Conservation (phyloP, 257 asterid species). For the Solanum neorickii region DNA sequence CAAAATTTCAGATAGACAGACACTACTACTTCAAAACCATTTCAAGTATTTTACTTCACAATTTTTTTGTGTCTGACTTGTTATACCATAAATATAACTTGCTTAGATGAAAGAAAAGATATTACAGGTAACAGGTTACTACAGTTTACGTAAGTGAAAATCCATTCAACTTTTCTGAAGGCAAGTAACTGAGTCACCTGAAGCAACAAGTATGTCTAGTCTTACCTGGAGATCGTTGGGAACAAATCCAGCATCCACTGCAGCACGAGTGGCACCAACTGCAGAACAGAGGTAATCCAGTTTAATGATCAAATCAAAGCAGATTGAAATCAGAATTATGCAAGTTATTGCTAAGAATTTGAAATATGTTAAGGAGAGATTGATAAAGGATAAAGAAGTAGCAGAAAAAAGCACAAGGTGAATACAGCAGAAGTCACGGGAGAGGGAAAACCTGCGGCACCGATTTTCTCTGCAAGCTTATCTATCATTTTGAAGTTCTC, state of each 20-base stretch:
- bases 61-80: background rate
- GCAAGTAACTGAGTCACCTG: background rate
- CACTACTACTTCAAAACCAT: background rate
- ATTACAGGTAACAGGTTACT: background rate
- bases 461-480: constrained; percentile 91
- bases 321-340: background rate
- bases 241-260: constrained; percentile 96
- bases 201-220: background rate
- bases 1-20: background rate
- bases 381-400: background rate
- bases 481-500: constrained; percentile 89
- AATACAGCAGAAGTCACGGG: background rate
- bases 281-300: background rate
- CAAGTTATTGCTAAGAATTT: background rate
- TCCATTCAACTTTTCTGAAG: background rate
- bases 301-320: background rate
- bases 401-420: background rate
- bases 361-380: background rate
- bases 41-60: background rate
- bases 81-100: background rate
- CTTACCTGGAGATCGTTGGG: constrained; percentile 94
- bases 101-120: background rate
- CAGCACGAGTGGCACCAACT: constrained; percentile 99
- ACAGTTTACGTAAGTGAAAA: background rate
- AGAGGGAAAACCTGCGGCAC: constrained; percentile 78